phyloP scores from a whole-genome alignment of 208 protist species.

The Acanthamoeba triangularis region DNA sequence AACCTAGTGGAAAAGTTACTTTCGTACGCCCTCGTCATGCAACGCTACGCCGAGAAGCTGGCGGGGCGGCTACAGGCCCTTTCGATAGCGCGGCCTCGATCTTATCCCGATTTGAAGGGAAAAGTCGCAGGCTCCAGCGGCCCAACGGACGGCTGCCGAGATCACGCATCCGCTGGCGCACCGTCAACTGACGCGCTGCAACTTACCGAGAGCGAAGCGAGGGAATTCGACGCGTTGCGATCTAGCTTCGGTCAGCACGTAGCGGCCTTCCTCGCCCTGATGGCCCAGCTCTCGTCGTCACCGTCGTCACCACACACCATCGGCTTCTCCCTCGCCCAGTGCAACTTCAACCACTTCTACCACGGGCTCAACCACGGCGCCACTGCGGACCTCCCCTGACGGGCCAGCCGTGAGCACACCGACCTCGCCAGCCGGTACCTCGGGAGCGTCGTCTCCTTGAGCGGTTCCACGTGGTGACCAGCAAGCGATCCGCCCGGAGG shows the following conservation, averaged over 20 bases:
- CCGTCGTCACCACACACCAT: not conserved
- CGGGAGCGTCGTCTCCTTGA: too few species aligned
- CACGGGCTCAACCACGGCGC: not conserved
- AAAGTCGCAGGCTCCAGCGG: not conserved
- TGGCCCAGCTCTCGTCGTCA: not conserved
- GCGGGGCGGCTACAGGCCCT: not conserved
- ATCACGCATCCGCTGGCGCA: not conserved
- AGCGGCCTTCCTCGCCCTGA: not conserved
- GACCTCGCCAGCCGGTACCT: too few species aligned
- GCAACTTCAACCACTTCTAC: conserved; percentile 62
- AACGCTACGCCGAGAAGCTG: not conserved
- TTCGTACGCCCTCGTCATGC: not conserved
- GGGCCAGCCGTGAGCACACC: too few species aligned
- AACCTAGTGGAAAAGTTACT: not conserved
- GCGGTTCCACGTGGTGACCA: too few species aligned
- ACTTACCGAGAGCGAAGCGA: not conserved
- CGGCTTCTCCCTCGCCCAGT: not conserved
- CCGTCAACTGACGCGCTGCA: not conserved
- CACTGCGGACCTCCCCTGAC: not conserved
- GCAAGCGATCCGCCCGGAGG: too few species aligned
- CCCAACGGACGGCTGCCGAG: not conserved
- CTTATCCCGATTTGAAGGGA: not conserved
- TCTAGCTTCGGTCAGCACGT: conserved; percentile 12
- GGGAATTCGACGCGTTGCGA: not conserved
- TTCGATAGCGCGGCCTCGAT: not conserved